These are phyloP conservation scores for Mucor velutinosus DNA, from an alignment of 371 early-diverging fungal species.

Conservation along the genomic window DNA sequence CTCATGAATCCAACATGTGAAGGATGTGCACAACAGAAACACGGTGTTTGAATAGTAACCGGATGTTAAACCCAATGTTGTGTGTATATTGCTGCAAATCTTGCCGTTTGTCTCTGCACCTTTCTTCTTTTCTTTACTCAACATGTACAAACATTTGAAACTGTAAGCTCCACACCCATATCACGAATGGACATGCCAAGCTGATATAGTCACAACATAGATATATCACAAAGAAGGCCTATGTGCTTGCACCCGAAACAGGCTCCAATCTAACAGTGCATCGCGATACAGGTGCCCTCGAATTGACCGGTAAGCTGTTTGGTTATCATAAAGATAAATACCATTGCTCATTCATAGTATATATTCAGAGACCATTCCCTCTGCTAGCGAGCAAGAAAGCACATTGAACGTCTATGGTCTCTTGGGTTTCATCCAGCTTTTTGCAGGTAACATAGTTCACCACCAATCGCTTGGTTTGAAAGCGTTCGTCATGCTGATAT, in stretches of 20 bases:
- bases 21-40: not conserved
- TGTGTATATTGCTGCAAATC: not conserved
- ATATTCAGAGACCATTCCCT: conserved; percentile 17
- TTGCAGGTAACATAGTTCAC: conserved; percentile 52
- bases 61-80: not conserved
- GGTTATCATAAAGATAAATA: not conserved
- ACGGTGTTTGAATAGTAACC: not conserved
- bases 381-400: conserved; percentile 28
- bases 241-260: conserved; percentile 19
- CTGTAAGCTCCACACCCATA: not conserved
- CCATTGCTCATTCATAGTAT: not conserved
- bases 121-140: not conserved
- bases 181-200: not conserved
- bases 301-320: conserved; percentile 18
- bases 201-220: not conserved
- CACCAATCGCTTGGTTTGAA: not conserved
- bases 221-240: conserved; percentile 23
- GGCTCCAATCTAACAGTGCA: conserved; percentile 21
- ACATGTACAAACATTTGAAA: conserved; percentile 12
- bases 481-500: not conserved
- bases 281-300: conserved; percentile 13
- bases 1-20: not conserved
- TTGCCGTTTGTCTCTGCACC: not conserved
- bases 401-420: conserved; percentile 61
- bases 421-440: conserved; percentile 66